Base-by-base conservation (phyloP, 2,329 filamentous ascomycete species). In the Xylaria digitata region DNA sequence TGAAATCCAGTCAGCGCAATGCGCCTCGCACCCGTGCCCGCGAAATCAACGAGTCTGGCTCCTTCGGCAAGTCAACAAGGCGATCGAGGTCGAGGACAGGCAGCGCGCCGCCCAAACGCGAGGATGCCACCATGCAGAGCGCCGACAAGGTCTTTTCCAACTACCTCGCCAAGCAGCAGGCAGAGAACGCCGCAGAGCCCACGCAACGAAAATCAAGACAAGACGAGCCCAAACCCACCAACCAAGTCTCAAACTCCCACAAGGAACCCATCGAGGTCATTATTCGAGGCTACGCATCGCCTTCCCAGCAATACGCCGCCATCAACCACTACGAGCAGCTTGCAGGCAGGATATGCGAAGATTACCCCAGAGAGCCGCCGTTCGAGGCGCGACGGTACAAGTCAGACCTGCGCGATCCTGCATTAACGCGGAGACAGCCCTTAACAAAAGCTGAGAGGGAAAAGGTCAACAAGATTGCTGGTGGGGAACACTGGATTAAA, bases 401-500 rank as follows among this genome's bases (percentile, higher is more conserved):
- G 76, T 87, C 90, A 1, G 88, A 94, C 71, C 87, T 92, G 68
- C 87, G 91, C 69, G 90, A 93, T 73, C 88, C 91, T 57, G 89
- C 91, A 9, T 87, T 91, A 8, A 89, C 90, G 54, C 87, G 89
- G 65, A 85, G 87, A 58, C 82, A 84, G 46, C 86, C 87, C 9
- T 81, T 97, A 59, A 91, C 90, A 1, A 81, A 86, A 19, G 90
- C 91, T 43, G 92, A 96, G 74, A 88, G 94, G 63, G 84, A 86
- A 60, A 91, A 94, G 78, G 92, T 95, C 75, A 93, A 94, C 79
- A 87, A 86, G 68, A 94, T 93, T 69, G 91, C 90, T 52, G 92
- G 93, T 56, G 95, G 95, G 49, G 87, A 92, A 72, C 92, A 97
- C 82, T 98, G 95, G 95, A 93, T 97, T 74, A 94, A 94, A 78